Conservation (phyloP, 371 early-diverging fungal genomes). For the Chytridium lagenaria region DNA sequence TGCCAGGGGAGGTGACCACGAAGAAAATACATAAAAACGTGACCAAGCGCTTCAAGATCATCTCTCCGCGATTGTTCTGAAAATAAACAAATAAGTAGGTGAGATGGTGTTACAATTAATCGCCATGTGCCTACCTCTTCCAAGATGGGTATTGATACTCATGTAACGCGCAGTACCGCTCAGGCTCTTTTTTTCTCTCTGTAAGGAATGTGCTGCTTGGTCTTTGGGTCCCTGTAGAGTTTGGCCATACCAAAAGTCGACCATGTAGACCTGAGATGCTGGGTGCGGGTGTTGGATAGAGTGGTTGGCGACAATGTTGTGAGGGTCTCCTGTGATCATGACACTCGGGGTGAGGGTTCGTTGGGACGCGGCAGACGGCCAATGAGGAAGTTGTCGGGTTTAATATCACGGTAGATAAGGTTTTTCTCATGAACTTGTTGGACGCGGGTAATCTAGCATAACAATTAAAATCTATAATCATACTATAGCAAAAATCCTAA, state of each 20-base stretch:
- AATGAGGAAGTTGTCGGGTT: constrained; percentile 99
- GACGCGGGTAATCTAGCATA: constrained; percentile 8
- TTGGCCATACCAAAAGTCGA: constrained; percentile 97
- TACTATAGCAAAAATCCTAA: no score
- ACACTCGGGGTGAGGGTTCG: constrained; percentile 38
- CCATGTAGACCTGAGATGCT: constrained; percentile 62
- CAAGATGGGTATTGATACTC: constrained; percentile 92
- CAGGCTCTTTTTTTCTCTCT: constrained; percentile 83
- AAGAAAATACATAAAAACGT: constrained; percentile 96
- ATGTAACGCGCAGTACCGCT: constrained; percentile 95
- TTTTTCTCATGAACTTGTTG: constrained; percentile 83
- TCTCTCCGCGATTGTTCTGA: constrained; percentile 92
- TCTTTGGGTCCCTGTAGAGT: constrained; percentile 87
- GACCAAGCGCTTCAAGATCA: constrained; percentile 95
- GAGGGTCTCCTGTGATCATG: constrained; percentile 36
- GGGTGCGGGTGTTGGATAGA: constrained; percentile 42
- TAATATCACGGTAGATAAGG: constrained; percentile 98
- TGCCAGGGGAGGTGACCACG: constrained; percentile 97
- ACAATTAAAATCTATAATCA: background rate
- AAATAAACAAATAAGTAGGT: background rate
- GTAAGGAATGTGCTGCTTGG: constrained; percentile 88
- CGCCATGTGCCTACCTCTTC: constrained; percentile 67
- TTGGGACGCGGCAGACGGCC: constrained; percentile 74
- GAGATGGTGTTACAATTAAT: background rate
- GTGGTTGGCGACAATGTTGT: constrained; percentile 53